Conservation (phyloP, 2,329 filamentous ascomycete species). For the Calycina herbarum region DNA sequence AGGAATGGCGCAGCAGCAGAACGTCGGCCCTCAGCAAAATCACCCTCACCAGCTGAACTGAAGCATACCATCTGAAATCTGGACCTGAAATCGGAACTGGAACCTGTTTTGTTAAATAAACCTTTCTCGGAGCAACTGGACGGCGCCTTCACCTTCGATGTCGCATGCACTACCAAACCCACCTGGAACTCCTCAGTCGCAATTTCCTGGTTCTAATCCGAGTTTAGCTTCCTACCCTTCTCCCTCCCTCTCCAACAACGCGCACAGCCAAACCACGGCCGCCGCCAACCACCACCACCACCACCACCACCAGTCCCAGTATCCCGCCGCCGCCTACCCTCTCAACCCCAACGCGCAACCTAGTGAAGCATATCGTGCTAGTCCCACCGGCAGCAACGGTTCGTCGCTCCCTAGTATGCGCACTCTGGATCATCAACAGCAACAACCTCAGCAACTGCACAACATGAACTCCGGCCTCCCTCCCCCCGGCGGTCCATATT, state of each 20-base stretch:
- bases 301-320: not conserved
- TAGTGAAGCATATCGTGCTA: slow-evolving; percentile 46
- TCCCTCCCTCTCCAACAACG: not conserved
- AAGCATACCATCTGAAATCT: not conserved
- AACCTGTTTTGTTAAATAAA: not conserved
- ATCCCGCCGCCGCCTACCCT: slow-evolving; percentile 40
- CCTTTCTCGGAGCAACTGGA: not conserved
- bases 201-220: slow-evolving; percentile 22
- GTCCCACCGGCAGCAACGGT: slow-evolving; percentile 45
- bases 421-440: slow-evolving; percentile 43
- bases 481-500: slow-evolving; percentile 51
- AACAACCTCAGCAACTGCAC: slow-evolving; percentile 35
- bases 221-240: slow-evolving; percentile 26
- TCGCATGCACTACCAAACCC: slow-evolving; percentile 33
- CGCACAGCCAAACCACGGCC: not conserved
- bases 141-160: slow-evolving; percentile 36
- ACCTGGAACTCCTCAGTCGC: slow-evolving; percentile 13
- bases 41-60: not conserved
- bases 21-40: not conserved
- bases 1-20: slow-evolving; percentile 8
- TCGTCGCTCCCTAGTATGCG: slow-evolving; percentile 53
- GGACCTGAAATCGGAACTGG: not conserved
- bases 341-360: slow-evolving; percentile 49
- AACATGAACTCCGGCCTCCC: slow-evolving; percentile 55
- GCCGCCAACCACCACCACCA: not conserved